These are phyloP conservation scores for Gelatoporia subvermispora DNA, from an alignment of 768 basidiomycete genomes.

Conservation along the genomic window DNA sequence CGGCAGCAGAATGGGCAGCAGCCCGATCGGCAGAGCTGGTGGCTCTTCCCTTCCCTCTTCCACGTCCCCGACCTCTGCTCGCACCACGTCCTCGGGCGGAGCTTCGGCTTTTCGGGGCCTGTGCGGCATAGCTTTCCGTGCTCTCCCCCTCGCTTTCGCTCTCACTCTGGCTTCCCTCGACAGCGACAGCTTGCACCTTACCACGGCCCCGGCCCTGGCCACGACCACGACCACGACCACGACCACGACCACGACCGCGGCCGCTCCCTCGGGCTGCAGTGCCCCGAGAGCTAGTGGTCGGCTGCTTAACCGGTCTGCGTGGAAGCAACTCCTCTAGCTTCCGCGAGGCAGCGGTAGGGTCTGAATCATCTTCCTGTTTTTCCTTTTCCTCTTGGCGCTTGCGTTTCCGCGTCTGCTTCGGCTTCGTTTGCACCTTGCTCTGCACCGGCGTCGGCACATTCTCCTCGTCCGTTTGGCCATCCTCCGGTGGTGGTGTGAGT, in stretches of 20 bases:
- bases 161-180: conserved; percentile 1
- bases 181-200: not conserved
- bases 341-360: conserved; percentile 12
- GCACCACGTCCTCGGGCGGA: not conserved
- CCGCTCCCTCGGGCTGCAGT: not conserved
- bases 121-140: not conserved
- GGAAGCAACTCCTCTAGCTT: conserved; percentile 18
- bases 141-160: not conserved
- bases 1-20: not conserved
- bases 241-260: conserved; percentile 2
- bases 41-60: conserved; percentile 1
- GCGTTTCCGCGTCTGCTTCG: conserved; percentile 8
- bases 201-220: not conserved
- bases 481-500: not conserved
- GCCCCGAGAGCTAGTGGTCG: conserved; percentile 2
- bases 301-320: conserved; percentile 10
- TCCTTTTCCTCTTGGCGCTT: conserved; percentile 10
- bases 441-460: not conserved
- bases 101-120: not conserved
- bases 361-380: conserved; percentile 5
- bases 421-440: not conserved
- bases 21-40: not conserved
- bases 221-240: conserved; percentile 2
- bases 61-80: conserved; percentile 1
- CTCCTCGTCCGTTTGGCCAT: not conserved